These are phyloP conservation scores for Plenodomus biglobosus DNA, from an alignment of 2,329 filamentous ascomycete species.

Conservation along the genomic window DNA sequence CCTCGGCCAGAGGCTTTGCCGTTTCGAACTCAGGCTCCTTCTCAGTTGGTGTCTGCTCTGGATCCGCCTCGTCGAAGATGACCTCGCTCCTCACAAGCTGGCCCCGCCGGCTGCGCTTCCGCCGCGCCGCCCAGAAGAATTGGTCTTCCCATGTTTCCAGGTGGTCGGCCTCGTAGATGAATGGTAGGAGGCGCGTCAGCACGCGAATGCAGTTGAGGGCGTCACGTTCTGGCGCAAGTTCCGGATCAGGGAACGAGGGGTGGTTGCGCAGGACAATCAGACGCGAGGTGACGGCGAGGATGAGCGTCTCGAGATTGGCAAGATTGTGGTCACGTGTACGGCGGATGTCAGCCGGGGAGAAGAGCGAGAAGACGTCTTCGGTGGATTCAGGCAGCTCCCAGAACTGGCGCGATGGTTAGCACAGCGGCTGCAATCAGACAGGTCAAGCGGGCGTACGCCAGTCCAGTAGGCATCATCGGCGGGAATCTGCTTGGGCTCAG, in stretches of 20 bases:
- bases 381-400: constrained; percentile 95
- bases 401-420: constrained; percentile 61
- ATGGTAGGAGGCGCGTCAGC: constrained; percentile 85
- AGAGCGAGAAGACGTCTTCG: constrained; percentile 95
- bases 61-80: constrained; percentile 75
- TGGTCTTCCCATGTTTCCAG: constrained; percentile 83
- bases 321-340: constrained; percentile 82
- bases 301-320: constrained; percentile 85
- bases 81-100: constrained; percentile 64
- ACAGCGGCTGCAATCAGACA: constrained; percentile 9
- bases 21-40: constrained; percentile 71
- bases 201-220: constrained; percentile 95
- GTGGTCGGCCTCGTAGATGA: constrained; percentile 84
- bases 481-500: constrained; percentile 85
- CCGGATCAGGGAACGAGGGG: constrained; percentile 84
- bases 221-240: constrained; percentile 79
- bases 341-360: constrained; percentile 77
- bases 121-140: constrained; percentile 85
- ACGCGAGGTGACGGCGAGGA: constrained; percentile 79
- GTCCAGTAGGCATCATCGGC: constrained; percentile 92
- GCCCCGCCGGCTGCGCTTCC: constrained; percentile 57
- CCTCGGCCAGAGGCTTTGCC: constrained; percentile 84
- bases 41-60: constrained; percentile 50
- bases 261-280: constrained; percentile 82
- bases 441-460: constrained; percentile 61